Evolutionary conservation across 805 yeast species (phyloP).

Genomic region (Cyberlindnera galapagoensis): DNA sequence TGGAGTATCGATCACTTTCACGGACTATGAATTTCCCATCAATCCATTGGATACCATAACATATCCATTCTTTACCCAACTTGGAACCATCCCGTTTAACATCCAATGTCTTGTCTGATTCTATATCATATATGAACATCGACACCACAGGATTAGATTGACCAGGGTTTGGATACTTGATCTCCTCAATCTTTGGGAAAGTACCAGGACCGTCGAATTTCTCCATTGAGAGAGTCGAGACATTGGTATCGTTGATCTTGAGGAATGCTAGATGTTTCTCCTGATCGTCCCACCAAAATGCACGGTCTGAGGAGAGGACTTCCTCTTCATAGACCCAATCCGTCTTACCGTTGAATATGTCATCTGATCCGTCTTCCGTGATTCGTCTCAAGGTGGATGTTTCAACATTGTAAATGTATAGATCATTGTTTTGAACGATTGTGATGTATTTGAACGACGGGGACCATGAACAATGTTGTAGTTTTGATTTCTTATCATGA

Average conservation of each 20-base stretch:
- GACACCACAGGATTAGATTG: conserved; percentile 49
- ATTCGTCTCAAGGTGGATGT: conserved; percentile 12
- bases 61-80: conserved; percentile 41
- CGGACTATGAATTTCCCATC: conserved; percentile 46
- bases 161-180: conserved; percentile 76
- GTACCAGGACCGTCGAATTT: conserved; percentile 38
- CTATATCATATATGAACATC: conserved; percentile 37
- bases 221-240: conserved; percentile 45
- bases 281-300: conserved; percentile 71
- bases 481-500: conserved; percentile 13
- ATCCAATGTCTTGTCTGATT: conserved; percentile 13
- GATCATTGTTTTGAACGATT: conserved; percentile 49
- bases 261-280: conserved; percentile 50
- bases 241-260: conserved; percentile 53
- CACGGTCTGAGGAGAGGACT: conserved; percentile 49
- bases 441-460: conserved; percentile 51
- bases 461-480: conserved; percentile 51
- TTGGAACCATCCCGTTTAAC: conserved; percentile 23
- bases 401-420: conserved; percentile 40
- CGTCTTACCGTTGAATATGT: conserved; percentile 60
- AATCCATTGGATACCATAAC: conserved; percentile 62
- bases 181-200: conserved; percentile 40
- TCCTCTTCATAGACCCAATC: conserved; percentile 89
- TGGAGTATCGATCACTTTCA: conserved; percentile 58
- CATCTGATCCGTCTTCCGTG: conserved; percentile 42